These are phyloP conservation scores for Blastocrithidia nonstop DNA, from an alignment of 208 protist species.

Conservation along the genomic window DNA sequence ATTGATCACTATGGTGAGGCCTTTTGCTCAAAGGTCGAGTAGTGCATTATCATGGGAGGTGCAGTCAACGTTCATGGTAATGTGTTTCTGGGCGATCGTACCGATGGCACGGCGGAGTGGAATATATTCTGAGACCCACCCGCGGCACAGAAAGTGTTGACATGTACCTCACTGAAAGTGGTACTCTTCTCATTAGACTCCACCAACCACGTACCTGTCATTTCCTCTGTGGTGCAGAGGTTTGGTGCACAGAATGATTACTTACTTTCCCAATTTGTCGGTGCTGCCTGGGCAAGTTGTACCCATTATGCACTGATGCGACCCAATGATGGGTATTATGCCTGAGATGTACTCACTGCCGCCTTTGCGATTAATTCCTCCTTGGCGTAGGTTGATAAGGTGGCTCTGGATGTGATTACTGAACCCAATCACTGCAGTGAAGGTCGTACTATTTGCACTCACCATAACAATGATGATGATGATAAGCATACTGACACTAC, in stretches of 20 bases:
- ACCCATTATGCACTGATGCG: constrained; percentile 52
- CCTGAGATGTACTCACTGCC: constrained; percentile 81
- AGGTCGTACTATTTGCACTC: constrained; percentile 20
- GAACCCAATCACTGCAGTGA: constrained; percentile 26
- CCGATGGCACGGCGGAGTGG: constrained; percentile 76
- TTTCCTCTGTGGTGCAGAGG: constrained; percentile 32
- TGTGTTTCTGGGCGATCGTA: constrained; percentile 49
- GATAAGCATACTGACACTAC: too few species aligned
- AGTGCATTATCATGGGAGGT: constrained; percentile 82
- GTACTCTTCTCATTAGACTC: constrained; percentile 77
- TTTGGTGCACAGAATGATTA: constrained; percentile 72
- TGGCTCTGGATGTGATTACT: constrained; percentile 34
- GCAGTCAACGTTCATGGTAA: constrained; percentile 73
- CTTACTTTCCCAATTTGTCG: constrained; percentile 77
- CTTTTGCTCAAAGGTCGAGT: constrained; percentile 64
- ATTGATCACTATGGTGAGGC: constrained; percentile 56
- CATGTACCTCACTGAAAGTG: constrained; percentile 19
- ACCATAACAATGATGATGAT: neutral
- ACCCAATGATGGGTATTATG: constrained; percentile 65
- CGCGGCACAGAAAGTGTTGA: constrained; percentile 54
- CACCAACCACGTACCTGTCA: constrained; percentile 74
- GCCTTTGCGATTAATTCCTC: constrained; percentile 48
- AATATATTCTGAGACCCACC: constrained; percentile 83
- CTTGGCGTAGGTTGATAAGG: constrained; percentile 29
- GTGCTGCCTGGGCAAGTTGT: constrained; percentile 58